Evolutionary conservation across 192 early-diverging fungal species (phyloP), one percentile per base, ranked within the genome.

Genomic region (Backusella tarrabulga): DNA sequence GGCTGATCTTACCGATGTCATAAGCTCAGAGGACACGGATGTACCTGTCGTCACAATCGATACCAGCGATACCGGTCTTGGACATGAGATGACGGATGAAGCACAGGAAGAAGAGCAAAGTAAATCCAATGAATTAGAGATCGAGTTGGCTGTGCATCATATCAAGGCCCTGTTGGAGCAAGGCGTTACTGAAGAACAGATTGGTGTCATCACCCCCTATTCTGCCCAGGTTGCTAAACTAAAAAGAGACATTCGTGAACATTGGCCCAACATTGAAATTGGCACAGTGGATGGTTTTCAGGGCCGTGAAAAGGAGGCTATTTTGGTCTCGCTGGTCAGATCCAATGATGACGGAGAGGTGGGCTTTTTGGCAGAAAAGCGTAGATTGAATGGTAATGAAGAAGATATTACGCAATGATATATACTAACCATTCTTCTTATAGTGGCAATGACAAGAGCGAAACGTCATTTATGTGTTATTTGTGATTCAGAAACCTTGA

Each of bases 241-340:
- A 1, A 86, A 80, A 68, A 74, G 83, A 19, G 73, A 85, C 34
- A 73, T 94, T 23, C 83, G 84, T 44, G 87, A 87, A 34, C 75
- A 74, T 69, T 88, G 87, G 71, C 91, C 90, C 1, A 85, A 78
- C 5, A 78, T 95, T 69, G 95, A 96, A 80, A 90, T 96, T 29
- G 94, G 93, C 1, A 90, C 92, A 4, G 94, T 97, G 4, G 96
- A 97, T 78, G 95, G 96, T 1, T 95, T 96, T 76, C 96, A 97
- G 80, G 97, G 97, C 6, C 90, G 95, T 40, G 97, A 98, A 79
- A 95, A 95, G 76, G 93, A 97, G 77, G 94, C 92, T 0, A 89
- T 97, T 34, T 83, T 98, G 9, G 63, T 98, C 29, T 89, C 91
- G 1, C 82, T 97, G 7, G 95, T 98, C 15, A 83, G 96, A 23